Evolutionary conservation across 1,139 yeast genomes (phyloP), one percentile per base, ranked within the genome.

Genomic region (Taiozyma onychis): DNA sequence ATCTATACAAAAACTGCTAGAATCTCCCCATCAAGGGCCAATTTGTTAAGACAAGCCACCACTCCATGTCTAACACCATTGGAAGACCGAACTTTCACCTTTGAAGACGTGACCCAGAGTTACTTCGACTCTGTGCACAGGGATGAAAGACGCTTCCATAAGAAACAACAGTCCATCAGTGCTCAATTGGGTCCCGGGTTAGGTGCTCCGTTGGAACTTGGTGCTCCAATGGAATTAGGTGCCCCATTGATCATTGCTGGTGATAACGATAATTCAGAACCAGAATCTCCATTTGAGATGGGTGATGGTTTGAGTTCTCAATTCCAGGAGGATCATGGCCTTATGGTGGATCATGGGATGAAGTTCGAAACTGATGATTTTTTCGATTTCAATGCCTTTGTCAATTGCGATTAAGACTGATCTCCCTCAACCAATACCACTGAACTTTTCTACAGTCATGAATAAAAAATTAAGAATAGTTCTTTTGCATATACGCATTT

Each of bases 341-440:
- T 32, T 14, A n/a, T 32, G 9, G 35, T 10, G 3, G 41, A 21
- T 21, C 24, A 37, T 18, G 41, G 24, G 6, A 18, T 34, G n/a
- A 42, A 43, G 16, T 45, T 48, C 26, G 49, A 50, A 18, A 37
- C 47, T 26, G 54, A 54, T 16, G 61, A 58, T 26, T 48, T 52
- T 45, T 57, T 60, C 44, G 63, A 60, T 47, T 55, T 58, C 46
- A 50, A 51, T 21, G 63, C 62, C 4, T 60, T 60, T 47, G 56
- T 53, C 26, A 49, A 46, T 43, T 53, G 48, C 22, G 58, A 51
- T 39, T 24, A 39, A 13, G n/a, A 22, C 14, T 18, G n/a, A 34
- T 6, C 37, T 14, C 8, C 16, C 18, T 18, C n/a, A 34, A 34
- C 18, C 22, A 35, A 30, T 30, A 30, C n/a, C 14, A 30, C 21